Evolutionary conservation across 768 basidiomycete genomes (phyloP), one percentile per base, ranked within the genome.

Genomic region (Termitomyces sp.): DNA sequence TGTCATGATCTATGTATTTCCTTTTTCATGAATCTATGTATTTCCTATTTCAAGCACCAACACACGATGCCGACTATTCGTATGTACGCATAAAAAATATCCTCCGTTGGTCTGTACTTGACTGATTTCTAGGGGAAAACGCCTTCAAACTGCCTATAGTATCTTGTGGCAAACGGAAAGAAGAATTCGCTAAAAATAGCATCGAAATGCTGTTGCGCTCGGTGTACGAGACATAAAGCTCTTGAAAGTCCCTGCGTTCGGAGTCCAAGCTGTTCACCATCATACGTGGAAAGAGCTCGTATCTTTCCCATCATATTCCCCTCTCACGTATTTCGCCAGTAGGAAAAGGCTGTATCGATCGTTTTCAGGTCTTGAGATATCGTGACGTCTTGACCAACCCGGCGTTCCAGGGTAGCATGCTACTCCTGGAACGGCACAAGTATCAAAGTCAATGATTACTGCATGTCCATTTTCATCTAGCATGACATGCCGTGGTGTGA

Each of bases 331-430:
- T 40, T 52, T 59, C 15, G 58, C 50, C 50, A 59, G 45, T 15
- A 59, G 58, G 42, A 52, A 59, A n/a, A 59, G 50, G 31, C 58
- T 59, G n/a, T 42, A 52, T 32, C 48, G 40, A 59, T 59, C 58
- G 38, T 59, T 59, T 15, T 59, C 49, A 25, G n/a, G 58, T 25
- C 38, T 59, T n/a, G 58, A 59, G 31, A 59, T 43, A 15, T 59
- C 50, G 32, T 59, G 58, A 52, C 49, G 58, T 14, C 25, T 59
- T n/a, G 58, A 40, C 58, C 58, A 59, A 4, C 58, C 58, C 14
- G 58, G 58, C 25, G 58, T 59, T 49, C 58, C 58, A 52, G 58
- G 58, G n/a, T 51, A 59, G 58, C 58, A 59, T 32, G 40, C 31
- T 42, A 52, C 58, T 37, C 58, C 58, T 12, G 50, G 49, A 36